Evolutionary conservation across 257 asterid species (phyloP).

Genomic region (Primulina tabacum): DNA sequence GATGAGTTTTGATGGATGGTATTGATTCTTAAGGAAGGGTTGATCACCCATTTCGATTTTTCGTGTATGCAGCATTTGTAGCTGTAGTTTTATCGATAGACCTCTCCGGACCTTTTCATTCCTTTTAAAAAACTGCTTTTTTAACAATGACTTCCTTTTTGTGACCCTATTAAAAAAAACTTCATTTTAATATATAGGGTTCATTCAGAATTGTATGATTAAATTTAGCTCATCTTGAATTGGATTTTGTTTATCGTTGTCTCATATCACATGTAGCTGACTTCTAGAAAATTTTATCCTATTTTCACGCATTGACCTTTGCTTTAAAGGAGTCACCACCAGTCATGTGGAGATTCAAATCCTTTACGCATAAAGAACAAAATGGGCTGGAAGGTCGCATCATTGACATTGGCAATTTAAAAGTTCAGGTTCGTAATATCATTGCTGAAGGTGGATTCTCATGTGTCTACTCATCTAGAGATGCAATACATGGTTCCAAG

Average conservation of each 20-base stretch:
- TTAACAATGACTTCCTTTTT: background rate
- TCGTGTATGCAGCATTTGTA: background rate
- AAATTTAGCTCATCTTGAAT: background rate
- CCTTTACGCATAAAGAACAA: conserved; percentile 78
- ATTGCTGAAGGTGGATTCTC: conserved; percentile 99
- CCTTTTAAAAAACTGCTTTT: conserved; percentile 5
- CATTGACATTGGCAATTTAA: conserved; percentile 76
- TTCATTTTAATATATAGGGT: background rate
- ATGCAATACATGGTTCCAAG: conserved; percentile 72
- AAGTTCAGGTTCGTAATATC: conserved; percentile 75
- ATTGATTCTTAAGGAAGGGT: background rate
- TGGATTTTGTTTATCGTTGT: background rate
- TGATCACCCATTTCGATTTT: conserved; percentile 5
- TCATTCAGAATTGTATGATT: conserved; percentile 13
- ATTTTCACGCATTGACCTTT: conserved; percentile 37
- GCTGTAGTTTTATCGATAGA: conserved; percentile 2
- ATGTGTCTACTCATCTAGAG: conserved; percentile 84
- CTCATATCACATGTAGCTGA: background rate
- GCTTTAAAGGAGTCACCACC: conserved; percentile 22
- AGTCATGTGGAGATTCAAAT: conserved; percentile 93
- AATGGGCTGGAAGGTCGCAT: conserved; percentile 92
- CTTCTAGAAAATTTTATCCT: conserved; percentile 10
- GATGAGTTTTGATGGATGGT: background rate
- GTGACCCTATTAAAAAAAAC: background rate
- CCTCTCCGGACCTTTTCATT: background rate